Evolutionary conservation across 805 yeast genomes (phyloP), one percentile per base, ranked within the genome.

Genomic region (Limtongia smithiae): DNA sequence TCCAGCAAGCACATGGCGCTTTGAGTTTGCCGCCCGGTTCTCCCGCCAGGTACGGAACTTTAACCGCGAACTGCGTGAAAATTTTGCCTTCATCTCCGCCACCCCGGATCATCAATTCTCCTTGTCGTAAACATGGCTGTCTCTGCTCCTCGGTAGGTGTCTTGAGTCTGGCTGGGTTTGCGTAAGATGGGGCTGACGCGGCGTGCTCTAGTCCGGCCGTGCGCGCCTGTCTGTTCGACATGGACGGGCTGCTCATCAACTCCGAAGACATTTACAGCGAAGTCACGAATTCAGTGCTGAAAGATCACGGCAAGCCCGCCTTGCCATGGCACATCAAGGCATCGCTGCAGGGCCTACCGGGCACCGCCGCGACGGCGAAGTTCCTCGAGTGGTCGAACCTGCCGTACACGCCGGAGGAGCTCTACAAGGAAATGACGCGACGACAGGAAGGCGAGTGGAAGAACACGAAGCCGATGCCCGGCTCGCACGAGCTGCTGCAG

Each of bases 181-280:
- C n/a, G n/a, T n/a, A n/a, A n/a, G n/a, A n/a, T n/a, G n/a, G n/a
- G n/a, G n/a, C n/a, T n/a, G n/a, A n/a, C n/a, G n/a, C n/a, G n/a
- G n/a, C n/a, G n/a, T n/a, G n/a, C n/a, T n/a, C n/a, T n/a, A 38
- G 49, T n/a, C 40, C 44, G 30, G 15, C 6, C 15, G 32, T 50
- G 11, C 46, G 50, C 18, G 54, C 54, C 7, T 50, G 54, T 33
- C 40, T 50, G 14, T 50, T 50, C 21, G 96, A 87, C 73, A 86
- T 93, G 97, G 99, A 93, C 65, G 99, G 99, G 1, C 77, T 94
- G 21, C 73, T 93, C 55, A 78, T 93, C 63, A 87, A 90, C 70
- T 85, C 97, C 3, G 99, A 93, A 68, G 94, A 86, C 57, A 74
- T 90, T 47, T 93, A 93, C 67, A 91, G 98, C 1, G 79, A 80